Base-by-base conservation (phyloP, 2,329 filamentous ascomycete genomes). In the Grosmannia huntii region DNA sequence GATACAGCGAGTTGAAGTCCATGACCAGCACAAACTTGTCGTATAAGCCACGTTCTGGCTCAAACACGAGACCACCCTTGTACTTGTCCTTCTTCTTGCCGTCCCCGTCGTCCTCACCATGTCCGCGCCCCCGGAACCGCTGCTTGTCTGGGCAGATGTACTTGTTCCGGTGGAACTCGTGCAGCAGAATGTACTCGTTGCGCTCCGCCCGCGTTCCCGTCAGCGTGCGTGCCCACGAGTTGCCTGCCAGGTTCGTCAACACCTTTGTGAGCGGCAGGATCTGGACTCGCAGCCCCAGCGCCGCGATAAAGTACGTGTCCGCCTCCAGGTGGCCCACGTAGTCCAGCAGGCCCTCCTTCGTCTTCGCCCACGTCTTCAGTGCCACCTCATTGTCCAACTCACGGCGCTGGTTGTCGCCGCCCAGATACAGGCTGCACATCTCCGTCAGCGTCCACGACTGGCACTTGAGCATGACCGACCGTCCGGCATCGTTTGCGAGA, bases 1-100 rank as follows among this genome's bases (percentile, higher is more conserved):
- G 94, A 67, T 99, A 99, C 62, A 99, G 78, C 66, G 91, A 96
- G 80, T 99, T 99, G 78, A 99, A 99, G 77, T 99, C 94, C 95
- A 99, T 99, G 71, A 99, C 95, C 58, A 99, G 81, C 57, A 99
- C 88, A 71, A 95, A 96, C 73, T 95, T 95, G 79, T 99, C 94
- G 68, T 99, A 99, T 5, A 99, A 80, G 21, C 95, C 94, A 71
- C 92, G 96, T 70, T 97, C 91, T 5, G 94, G 94, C 70, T 99
- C 94, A 66, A 99, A 97, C 59, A 99, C 94, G 36, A 99, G 84
- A 78, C 95, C 94, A 69, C 94, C 94, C 76, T 99, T 97, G 77
- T 87, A 99, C 72, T 97, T 99, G 74, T 99, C 95, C 72, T 96
- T 99, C 78, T 97, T 99, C 75, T 96, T 99, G 60, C 81, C 60